Evolutionary conservation across 1,284 basidiomycete species (phyloP), one percentile per base, ranked within the genome.

Genomic region (Rugosomyces carneus): DNA sequence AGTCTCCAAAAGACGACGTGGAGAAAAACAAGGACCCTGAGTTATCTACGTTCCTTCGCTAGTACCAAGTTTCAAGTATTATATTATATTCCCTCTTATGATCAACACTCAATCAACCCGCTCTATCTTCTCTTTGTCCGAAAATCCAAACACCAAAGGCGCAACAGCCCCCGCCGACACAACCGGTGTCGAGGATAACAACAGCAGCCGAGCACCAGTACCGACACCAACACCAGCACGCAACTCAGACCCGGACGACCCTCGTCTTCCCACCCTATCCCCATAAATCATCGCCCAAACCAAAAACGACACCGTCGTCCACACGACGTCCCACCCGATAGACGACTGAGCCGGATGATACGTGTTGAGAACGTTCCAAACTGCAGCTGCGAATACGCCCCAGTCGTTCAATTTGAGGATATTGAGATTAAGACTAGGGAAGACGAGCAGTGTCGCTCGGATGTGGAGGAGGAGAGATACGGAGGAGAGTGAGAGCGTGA

Each of bases 281-380:
- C n/a, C n/a, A n/a, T n/a, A n/a, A n/a, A n/a, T n/a, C n/a, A n/a
- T n/a, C n/a, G n/a, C 46, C 73, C 72, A 75, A 1, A 59, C 50
- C 3, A 66, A 36, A 37, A 72, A 68, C 0, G 71, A 73, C 0
- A 62, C 36, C 11, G 56, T 70, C n/a, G 75, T 73, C 78, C 80
- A 84, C 9, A 84, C 57, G 20, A 83, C 75, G 50, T 85, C 81
- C 69, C 75, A 78, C 2, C 80, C 77, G 36, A 87, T 81, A 2
- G 77, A 80, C 0, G 75, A 68, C 57, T 83, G 81, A 0, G 82
- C 83, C 0, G 82, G 80, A 58, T 84, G 79, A 58, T 84, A 78
- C 0, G 68, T 65, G 50, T 76, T 65, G 9, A 81, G 65, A 3
- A 63, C 65, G 0, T 51, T 49, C 64, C 67, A 69, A 13, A 62